Evolutionary conservation across 495 filamentous ascomycete genomes (phyloP), one percentile per base, ranked within the genome.

Genomic region (Barbatosphaeria neglecta): DNA sequence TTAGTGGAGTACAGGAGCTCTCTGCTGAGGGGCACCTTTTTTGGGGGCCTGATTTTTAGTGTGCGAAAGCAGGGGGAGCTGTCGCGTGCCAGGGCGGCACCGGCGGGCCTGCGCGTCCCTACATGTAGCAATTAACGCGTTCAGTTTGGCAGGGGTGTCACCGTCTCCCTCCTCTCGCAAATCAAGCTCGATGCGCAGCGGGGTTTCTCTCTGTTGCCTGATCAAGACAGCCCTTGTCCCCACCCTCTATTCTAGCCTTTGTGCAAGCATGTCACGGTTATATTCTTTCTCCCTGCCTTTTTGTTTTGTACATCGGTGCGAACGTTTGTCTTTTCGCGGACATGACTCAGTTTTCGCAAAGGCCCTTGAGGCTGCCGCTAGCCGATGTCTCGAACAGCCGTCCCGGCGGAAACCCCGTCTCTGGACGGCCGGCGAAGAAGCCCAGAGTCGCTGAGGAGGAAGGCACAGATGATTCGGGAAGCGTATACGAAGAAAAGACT

Each of bases 341-440:
- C 27, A 65, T 65, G 62, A 54, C 63, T 48, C 60, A 53, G 1
- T 65, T 61, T 41, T 48, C 63, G 4, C 50, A 53, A 39, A 48
- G 57, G 28, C 23, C 22, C 24, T 23, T 16, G 16, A 22, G 19
- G 17, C 22, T 39, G 0, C 47, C 42, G 38, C 25, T 49, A 18
- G 27, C 37, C 18, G 33, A 44, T 25, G 44, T 42, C 10, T 31
- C 49, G 17, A 50, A 44, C 31, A 35, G 13, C 11, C 31, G 31
- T 15, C 13, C 50, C n/a, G 48, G 44, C 19, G 48, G 23, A 16
- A 47, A 35, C 10, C 22, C 33, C 5, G 15, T n/a, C 16, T 18
- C 27, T 11, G 53, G 61, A 22, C 64, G 56, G 22, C 59, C 66
- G 1, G 43, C 42, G 10, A 72, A 72, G 52, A 65, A 55, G 22